Base-by-base conservation (phyloP, 805 yeast species). In the Zygotorulaspora danielsina region DNA sequence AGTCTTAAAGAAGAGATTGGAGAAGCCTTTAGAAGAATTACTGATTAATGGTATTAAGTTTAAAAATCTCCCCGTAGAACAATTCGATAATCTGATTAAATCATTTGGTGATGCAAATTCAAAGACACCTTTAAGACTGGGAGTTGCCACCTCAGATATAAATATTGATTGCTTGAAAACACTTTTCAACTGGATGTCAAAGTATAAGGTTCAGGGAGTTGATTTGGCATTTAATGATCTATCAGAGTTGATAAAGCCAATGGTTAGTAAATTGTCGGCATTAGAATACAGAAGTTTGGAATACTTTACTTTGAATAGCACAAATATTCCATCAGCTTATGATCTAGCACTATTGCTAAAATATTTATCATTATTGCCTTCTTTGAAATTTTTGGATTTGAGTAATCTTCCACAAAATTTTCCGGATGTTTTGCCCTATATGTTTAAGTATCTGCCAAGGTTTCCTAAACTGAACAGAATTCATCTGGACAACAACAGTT, bases 181-280 rank as follows among this genome's bases (percentile, higher is more conserved):
- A 16, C 43, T 85, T 17, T 70, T 76, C 5, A 62, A 74, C 33
- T 86, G 90, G 88, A 59, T 83, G 39, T 53, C 65, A 36, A 59
- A 50, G 15, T 58, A 46, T 34, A 58, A 44, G 61, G 61, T 59
- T 53, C 65, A 50, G 47, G 96, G 96, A 3, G 61, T 89, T 5
- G 96, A 88, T 66, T 53, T 89, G 15, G 94, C 95, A 3, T 89
- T 81, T 54, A 89, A 89, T 57, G 89, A 85, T 56, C 63, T 83
- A 25, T 53, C 57, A 12, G 49, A 57, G 9, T 32, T 59, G 40
- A 55, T 57, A 43, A 61, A 53, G 34, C 51, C 52, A 8, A 54
- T 54, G 24, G 54, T 49, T 15, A 50, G 50, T 9, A 54, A 46
- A 33, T 38, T 61, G 1, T 47, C 58, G 2, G 19, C 49, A 2